Base-by-base conservation (phyloP, 2,329 filamentous ascomycete genomes). In the Cadophora luteo-olivacea region DNA sequence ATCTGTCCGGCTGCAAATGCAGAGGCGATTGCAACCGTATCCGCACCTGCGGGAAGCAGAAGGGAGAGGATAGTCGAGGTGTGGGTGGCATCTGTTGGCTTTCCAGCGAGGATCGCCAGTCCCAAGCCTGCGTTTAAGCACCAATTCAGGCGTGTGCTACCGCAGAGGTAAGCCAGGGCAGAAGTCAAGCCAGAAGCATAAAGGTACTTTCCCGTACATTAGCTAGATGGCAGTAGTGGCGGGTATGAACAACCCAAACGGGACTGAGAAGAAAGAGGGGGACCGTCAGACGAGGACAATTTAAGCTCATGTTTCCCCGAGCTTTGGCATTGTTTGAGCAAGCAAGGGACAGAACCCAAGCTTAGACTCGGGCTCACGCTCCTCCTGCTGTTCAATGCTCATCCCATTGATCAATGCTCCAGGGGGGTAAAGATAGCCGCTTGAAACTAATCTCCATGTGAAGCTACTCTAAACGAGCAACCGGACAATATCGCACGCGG, bases 51-150 rank as follows among this genome's bases (percentile, higher is more conserved):
- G 61, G 61, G 61, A 52, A 25, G 32, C 7, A 64, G 41, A 51
- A 36, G 51, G 60, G 60, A 24, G 48, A 45, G 51, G 49, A 55
- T 60, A 55, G 25, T 55, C 52, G 68, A 60, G 61, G 52, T 60
- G 61, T 55, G 58, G 64, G 62, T 65, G 55, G 61, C 57, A 33
- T 16, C 36, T 66, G 64, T 60, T 69, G 67, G 61, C 32, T 62
- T 16, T 51, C 48, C 49, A 63, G 54, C 29, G 64, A 45, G n/a
- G 69, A 69, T 66, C 65, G 63, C 69, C 68, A 68, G 64, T 65
- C 71, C 69, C 66, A 66, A 65, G 62, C 68, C 68, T 65, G 62
- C 58, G 62, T 67, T 63, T 62, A 66, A 64, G 41, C 48, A 55
- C 54, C 38, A 64, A 51, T 61, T 58, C 62, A 57, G 66, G 45